Percentiles rank a stretch among this genome's conserved stretches.
These are phyloP conservation scores for Mycena indigotica DNA, from an alignment of 768 basidiomycete genomes.

Conservation along the genomic window DNA sequence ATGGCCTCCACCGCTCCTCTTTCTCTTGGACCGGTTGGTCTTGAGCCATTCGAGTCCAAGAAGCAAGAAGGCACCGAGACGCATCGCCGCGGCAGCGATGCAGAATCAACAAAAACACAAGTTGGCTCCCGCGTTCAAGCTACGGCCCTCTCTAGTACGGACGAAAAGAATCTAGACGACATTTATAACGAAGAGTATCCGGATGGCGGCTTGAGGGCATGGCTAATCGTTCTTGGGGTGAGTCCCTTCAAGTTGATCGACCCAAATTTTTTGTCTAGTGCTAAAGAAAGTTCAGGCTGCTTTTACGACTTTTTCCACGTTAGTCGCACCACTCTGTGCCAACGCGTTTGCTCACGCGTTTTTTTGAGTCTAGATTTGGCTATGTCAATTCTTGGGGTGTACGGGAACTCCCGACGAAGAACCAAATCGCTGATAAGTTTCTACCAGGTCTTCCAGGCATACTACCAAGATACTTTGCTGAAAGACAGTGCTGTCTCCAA, in stretches of 20 bases:
- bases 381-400: slow-evolving; percentile 22
- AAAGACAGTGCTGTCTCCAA: slow-evolving; percentile 54
- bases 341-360: not conserved
- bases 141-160: not conserved
- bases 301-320: slow-evolving; percentile 22
- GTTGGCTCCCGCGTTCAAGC: not conserved
- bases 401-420: not conserved
- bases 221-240: slow-evolving; percentile 19
- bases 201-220: slow-evolving; percentile 16
- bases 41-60: not conserved
- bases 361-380: slow-evolving; percentile 12
- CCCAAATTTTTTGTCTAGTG: no score
- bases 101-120: not conserved
- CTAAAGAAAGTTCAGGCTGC: no score
- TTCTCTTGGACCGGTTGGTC: not conserved
- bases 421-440: not conserved
- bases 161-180: not conserved
- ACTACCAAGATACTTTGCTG: slow-evolving; percentile 64
- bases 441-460: slow-evolving; percentile 67
- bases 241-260: not conserved
- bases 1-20: not conserved
- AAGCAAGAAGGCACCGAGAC: not conserved
- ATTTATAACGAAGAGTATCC: slow-evolving; percentile 16
- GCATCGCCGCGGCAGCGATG: not conserved
- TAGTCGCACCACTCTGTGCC: not conserved